Conservation (phyloP, 2,329 filamentous ascomycete species). For the Sphaerulina musiva region DNA sequence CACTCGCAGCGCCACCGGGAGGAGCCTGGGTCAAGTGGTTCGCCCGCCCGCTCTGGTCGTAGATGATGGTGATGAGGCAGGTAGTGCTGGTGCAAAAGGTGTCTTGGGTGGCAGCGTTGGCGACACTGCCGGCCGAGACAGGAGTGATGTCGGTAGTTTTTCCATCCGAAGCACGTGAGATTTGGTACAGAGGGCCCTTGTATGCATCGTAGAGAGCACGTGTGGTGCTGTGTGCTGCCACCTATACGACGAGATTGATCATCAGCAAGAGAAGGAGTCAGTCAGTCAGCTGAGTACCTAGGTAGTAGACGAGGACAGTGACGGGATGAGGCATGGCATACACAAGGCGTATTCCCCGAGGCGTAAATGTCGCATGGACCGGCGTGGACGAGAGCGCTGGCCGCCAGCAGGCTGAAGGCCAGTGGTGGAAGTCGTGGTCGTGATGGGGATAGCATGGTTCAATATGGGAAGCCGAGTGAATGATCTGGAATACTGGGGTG, state of each 20-base stretch:
- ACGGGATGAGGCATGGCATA: too few species aligned
- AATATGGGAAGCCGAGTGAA: neutral
- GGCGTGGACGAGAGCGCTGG: conserved; percentile 33
- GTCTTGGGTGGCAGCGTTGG: conserved; percentile 55
- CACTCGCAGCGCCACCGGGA: conserved; percentile 48
- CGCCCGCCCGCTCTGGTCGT: conserved; percentile 57
- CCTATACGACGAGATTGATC: too few species aligned
- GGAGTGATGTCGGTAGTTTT: conserved; percentile 47
- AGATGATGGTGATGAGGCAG: conserved; percentile 56
- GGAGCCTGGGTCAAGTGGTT: conserved; percentile 60
- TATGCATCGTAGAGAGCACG: conserved; percentile 54
- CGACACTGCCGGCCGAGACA: conserved; percentile 54
- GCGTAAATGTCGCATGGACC: conserved; percentile 58
- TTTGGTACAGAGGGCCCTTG: conserved; percentile 53
- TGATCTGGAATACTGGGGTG: too few species aligned
- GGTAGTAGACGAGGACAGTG: too few species aligned
- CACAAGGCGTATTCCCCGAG: conserved; percentile 53
- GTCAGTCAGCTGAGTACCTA: too few species aligned
- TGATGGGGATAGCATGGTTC: conserved; percentile 13
- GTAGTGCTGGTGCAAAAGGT: conserved; percentile 55
- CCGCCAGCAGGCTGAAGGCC: conserved; percentile 15
- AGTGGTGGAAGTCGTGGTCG: conserved; percentile 5
- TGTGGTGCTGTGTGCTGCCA: conserved; percentile 61
- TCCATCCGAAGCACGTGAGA: conserved; percentile 50
- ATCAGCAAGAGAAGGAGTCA: too few species aligned